These are phyloP conservation scores for Bothriochloa decipiens DNA, from an alignment of 176 grass and related monocot species.

Conservation along the genomic window DNA sequence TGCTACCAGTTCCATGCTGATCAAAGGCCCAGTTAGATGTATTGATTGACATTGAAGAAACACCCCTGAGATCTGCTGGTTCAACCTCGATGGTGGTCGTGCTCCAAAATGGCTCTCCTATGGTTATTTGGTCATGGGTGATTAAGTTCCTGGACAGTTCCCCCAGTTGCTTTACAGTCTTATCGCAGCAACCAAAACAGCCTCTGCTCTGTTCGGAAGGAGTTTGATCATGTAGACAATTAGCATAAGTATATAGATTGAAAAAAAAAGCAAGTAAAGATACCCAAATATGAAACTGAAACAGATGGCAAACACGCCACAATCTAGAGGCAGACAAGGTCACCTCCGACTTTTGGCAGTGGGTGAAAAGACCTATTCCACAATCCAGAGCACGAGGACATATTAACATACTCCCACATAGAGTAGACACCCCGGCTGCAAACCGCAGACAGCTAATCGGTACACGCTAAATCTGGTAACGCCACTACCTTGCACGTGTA, in stretches of 20 bases:
- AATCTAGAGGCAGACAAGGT: background rate
- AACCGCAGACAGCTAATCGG: background rate
- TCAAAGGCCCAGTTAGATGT: constrained; percentile 30
- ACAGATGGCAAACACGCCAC: background rate
- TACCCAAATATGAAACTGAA: background rate
- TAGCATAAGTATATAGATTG: constrained; percentile 22
- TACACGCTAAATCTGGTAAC: background rate
- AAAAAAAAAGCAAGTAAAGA: background rate
- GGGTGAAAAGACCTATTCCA: background rate
- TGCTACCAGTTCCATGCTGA: constrained; percentile 37
- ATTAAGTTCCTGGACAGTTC: constrained; percentile 41
- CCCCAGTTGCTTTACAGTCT: constrained; percentile 30
- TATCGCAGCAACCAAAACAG: constrained; percentile 71
- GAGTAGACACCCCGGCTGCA: background rate
- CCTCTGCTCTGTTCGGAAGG: constrained; percentile 70
- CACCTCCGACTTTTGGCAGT: background rate
- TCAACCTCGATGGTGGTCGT: constrained; percentile 63
- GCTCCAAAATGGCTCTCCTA: constrained; percentile 49
- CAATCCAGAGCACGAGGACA: background rate
- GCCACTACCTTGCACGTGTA: background rate
- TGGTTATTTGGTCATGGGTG: constrained; percentile 25
- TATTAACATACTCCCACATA: background rate
- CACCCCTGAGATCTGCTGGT: constrained; percentile 35
- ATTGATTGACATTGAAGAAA: background rate
- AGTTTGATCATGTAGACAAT: constrained; percentile 48